Conservation (phyloP, 768 basidiomycete species). For the Termitomyces titanicus region DNA sequence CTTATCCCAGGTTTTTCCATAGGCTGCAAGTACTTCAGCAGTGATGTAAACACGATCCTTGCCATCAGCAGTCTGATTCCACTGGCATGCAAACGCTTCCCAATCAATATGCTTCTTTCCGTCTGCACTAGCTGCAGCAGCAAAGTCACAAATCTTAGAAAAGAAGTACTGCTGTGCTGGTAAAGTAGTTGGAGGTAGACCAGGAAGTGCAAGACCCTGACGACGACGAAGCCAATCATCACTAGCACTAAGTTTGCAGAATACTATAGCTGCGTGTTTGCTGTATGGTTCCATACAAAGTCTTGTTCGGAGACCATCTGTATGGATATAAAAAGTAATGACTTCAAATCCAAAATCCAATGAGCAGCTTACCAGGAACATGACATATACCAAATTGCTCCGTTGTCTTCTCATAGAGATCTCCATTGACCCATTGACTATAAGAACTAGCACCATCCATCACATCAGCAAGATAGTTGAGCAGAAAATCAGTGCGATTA, state of each 20-base stretch:
- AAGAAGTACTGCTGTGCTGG: slow-evolving; percentile 12
- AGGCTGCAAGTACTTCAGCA: slow-evolving; percentile 16
- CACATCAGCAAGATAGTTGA: slow-evolving; percentile 17
- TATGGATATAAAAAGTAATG: not conserved
- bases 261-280: not conserved
- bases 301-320: not conserved
- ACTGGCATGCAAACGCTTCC: not conserved
- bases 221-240: slow-evolving; percentile 19
- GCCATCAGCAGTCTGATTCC: not conserved
- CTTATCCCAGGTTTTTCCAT: slow-evolving; percentile 23
- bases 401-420: slow-evolving; percentile 17
- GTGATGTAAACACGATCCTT: slow-evolving; percentile 17
- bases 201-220: slow-evolving; percentile 20
- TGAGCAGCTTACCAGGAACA: slow-evolving; percentile 16
- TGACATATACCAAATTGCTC: slow-evolving; percentile 20
- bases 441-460: slow-evolving; percentile 16
- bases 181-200: slow-evolving; percentile 17
- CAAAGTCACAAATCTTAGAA: not conserved
- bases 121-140: not conserved
- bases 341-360: not conserved
- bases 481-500: slow-evolving; percentile 15
- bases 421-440: slow-evolving; percentile 20
- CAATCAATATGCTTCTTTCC: slow-evolving; percentile 13
- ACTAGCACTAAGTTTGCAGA: slow-evolving; percentile 6
- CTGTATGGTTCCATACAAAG: not conserved